These are phyloP conservation scores for Maudiozyma saulgeensis DNA, from an alignment of 805 yeast species.

Conservation along the genomic window DNA sequence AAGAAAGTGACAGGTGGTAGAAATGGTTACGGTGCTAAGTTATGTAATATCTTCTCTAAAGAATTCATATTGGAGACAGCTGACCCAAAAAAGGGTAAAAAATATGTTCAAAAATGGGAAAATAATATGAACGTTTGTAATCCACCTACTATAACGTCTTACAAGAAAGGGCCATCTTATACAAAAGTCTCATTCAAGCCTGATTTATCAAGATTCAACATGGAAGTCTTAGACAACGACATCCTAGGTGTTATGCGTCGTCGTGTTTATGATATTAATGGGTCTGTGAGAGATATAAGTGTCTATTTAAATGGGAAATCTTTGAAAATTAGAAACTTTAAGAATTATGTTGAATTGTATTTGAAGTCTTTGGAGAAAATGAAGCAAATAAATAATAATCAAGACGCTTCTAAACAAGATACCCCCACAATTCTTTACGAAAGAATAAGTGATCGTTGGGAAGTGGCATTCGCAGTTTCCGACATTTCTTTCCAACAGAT, in stretches of 20 bases:
- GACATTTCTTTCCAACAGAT: slow-evolving; percentile 88
- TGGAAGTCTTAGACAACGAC: slow-evolving; percentile 79
- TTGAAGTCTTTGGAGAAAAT: slow-evolving; percentile 60
- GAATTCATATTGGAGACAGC: slow-evolving; percentile 84
- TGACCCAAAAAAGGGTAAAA: slow-evolving; percentile 51
- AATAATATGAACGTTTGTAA: slow-evolving; percentile 73
- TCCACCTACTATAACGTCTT: slow-evolving; percentile 58
- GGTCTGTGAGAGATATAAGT: slow-evolving; percentile 76
- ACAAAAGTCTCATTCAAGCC: slow-evolving; percentile 86
- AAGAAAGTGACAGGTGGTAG: slow-evolving; percentile 97
- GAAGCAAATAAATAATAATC: slow-evolving; percentile 31
- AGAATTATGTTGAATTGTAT: slow-evolving; percentile 80
- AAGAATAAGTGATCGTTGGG: slow-evolving; percentile 84
- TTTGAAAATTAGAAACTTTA: slow-evolving; percentile 65
- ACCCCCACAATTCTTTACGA: slow-evolving; percentile 66
- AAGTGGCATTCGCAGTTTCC: slow-evolving; percentile 86
- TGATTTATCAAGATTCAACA: slow-evolving; percentile 72
- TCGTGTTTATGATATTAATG: slow-evolving; percentile 92
- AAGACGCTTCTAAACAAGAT: slow-evolving; percentile 24
- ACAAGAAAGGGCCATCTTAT: slow-evolving; percentile 53
- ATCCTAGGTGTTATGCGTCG: slow-evolving; percentile 75
- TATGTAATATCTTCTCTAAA: slow-evolving; percentile 91
- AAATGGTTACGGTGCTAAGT: slow-evolving; percentile 95
- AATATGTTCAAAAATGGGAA: slow-evolving; percentile 78
- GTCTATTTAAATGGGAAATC: slow-evolving; percentile 70